phyloP scores from a whole-genome alignment of 345 rosid species.

The Jatropha curcas region DNA sequence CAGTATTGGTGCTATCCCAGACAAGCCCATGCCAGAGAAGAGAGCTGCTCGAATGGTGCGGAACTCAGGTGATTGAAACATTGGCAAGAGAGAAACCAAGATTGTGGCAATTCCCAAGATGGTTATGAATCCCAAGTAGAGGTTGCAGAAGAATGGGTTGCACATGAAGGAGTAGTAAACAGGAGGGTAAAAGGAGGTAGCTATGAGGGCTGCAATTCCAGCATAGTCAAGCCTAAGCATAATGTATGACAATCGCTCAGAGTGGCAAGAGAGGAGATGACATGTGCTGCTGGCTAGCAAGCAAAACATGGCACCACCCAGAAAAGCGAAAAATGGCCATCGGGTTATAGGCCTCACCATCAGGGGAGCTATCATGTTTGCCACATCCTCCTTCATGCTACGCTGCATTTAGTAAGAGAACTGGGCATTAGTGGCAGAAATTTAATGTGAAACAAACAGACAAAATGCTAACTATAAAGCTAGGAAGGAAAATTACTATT shows the following conservation, averaged over 20 bases:
- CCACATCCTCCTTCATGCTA: constrained; percentile 67
- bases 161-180: constrained; percentile 97
- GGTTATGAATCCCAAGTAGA: constrained; percentile 84
- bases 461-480: background rate
- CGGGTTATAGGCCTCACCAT: constrained; percentile 74
- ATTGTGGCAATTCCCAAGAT: constrained; percentile 64
- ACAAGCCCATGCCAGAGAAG: constrained; percentile 83
- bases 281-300: constrained; percentile 83
- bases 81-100: constrained; percentile 69
- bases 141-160: constrained; percentile 82
- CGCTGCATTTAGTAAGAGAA: constrained; percentile 43
- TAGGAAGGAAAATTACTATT: too few species aligned
- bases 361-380: constrained; percentile 73
- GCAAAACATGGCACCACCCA: constrained; percentile 98
- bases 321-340: constrained; percentile 90
- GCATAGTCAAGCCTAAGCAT: constrained; percentile 93
- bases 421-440: constrained; percentile 18
- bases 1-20: constrained; percentile 72
- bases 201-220: constrained; percentile 81
- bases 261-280: constrained; percentile 92
- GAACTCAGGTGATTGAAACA: constrained; percentile 78
- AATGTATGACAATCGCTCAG: constrained; percentile 71
- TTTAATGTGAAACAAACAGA: constrained; percentile 2
- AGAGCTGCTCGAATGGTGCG: constrained; percentile 66
- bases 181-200: constrained; percentile 87